Conservation (phyloP, 306 rosid species). For the Casuarina equisetifolia region DNA sequence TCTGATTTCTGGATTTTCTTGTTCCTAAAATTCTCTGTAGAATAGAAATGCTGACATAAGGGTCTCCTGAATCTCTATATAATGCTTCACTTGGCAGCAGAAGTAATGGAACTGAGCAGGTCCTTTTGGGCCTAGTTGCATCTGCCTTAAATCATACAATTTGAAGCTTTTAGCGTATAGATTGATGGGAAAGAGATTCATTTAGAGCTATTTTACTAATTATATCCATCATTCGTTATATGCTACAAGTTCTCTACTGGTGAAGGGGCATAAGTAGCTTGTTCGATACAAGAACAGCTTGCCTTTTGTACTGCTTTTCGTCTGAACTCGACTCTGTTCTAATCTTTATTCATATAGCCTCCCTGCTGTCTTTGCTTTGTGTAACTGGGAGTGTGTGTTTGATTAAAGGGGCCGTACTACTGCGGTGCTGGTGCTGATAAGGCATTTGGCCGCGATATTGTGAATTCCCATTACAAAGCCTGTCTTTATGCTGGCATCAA, state of each 20-base stretch:
- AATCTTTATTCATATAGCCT: background rate
- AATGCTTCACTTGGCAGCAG: background rate
- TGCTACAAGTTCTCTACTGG: too few species aligned
- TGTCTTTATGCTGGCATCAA: constrained; percentile 65
- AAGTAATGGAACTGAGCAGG: background rate
- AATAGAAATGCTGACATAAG: background rate
- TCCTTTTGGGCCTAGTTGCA: background rate
- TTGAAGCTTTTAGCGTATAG: background rate
- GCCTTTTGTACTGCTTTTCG: background rate
- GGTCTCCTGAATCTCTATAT: background rate
- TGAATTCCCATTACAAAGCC: constrained; percentile 72
- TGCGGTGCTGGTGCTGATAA: constrained; percentile 72
- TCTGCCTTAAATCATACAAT: background rate
- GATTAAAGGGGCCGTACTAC: constrained; percentile 57
- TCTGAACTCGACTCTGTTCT: background rate
- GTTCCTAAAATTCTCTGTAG: background rate
- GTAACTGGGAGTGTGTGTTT: background rate
- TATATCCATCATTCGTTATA: background rate
- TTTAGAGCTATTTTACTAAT: background rate
- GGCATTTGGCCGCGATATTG: constrained; percentile 73
- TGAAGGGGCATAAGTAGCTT: background rate
- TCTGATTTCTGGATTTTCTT: background rate
- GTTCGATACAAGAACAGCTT: background rate
- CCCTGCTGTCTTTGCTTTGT: background rate
- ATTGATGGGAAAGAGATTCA: background rate